Evolutionary conservation across 2,329 filamentous ascomycete genomes (phyloP).

Genomic region (Aspergillus sp.): DNA sequence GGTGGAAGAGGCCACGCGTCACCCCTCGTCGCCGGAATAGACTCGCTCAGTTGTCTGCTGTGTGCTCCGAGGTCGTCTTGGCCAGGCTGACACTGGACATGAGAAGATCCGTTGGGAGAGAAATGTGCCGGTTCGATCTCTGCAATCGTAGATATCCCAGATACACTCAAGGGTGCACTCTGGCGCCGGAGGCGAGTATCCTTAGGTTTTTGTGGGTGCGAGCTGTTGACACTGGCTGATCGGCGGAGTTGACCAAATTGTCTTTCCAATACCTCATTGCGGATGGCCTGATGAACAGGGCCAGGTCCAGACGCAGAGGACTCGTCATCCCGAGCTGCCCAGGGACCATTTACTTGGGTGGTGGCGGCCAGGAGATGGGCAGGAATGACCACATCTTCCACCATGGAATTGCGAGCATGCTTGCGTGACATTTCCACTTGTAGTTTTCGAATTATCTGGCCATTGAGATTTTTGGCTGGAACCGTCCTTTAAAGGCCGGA

Average conservation of each 20-base stretch:
- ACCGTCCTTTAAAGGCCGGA: background rate
- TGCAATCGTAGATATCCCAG: background rate
- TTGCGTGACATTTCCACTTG: background rate
- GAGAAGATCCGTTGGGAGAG: background rate
- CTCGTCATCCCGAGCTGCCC: background rate
- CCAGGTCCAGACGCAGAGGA: background rate
- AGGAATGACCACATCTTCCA: conserved; percentile 5
- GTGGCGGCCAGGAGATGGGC: conserved; percentile 3
- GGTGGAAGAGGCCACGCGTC: conserved; percentile 8
- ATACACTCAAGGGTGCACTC: background rate
- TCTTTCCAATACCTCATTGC: background rate
- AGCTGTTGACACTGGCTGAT: background rate
- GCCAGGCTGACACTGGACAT: background rate
- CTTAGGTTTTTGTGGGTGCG: background rate
- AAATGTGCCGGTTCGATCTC: background rate
- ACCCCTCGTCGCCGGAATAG: background rate
- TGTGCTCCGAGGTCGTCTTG: background rate
- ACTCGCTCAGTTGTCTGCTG: background rate
- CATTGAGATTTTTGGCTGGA: background rate
- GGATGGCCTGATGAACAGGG: conserved; percentile 5
- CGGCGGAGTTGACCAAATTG: background rate
- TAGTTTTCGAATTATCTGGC: background rate
- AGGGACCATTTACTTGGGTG: background rate
- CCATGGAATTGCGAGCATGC: conserved; percentile 1
- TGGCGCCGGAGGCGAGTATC: background rate